phyloP scores from a whole-genome alignment of 352 stramenopile species.

The Phytophthora capsici region DNA sequence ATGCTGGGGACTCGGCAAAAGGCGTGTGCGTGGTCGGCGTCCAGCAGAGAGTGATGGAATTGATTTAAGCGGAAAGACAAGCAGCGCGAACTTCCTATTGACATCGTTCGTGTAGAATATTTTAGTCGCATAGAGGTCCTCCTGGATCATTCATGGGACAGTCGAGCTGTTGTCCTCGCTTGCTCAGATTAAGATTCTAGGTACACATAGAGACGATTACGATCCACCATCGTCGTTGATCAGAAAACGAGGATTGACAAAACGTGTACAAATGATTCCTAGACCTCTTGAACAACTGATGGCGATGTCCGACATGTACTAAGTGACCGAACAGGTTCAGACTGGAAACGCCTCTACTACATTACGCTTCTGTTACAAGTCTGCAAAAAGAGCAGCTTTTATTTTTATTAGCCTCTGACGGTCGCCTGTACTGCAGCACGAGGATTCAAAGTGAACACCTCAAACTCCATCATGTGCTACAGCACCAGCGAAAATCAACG shows the following conservation, averaged over 20 bases:
- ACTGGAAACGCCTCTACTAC: too few relatives aligned
- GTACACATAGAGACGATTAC: background rate
- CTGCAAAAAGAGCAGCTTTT: too few relatives aligned
- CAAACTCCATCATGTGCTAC: too few relatives aligned
- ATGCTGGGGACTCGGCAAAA: background rate
- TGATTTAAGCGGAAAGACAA: background rate
- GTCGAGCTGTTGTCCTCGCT: background rate
- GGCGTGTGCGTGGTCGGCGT: too few relatives aligned
- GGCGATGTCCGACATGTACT: too few relatives aligned
- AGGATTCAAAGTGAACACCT: background rate
- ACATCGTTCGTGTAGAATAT: background rate
- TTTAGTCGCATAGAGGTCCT: background rate
- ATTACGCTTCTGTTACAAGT: too few relatives aligned
- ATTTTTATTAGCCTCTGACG: background rate
- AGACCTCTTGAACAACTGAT: too few relatives aligned
- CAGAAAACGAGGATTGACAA: background rate
- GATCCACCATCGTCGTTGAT: background rate
- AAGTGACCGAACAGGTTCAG: too few relatives aligned
- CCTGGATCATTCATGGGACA: background rate
- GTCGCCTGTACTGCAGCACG: background rate
- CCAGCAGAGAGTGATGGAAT: background rate
- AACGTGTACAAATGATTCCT: background rate
- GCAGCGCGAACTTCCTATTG: background rate
- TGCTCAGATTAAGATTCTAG: conserved; percentile 2
- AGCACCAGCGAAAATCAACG: background rate